These are phyloP conservation scores for Microglena sp. DNA, from an alignment of 139 green algal genomes.

Conservation along the genomic window DNA sequence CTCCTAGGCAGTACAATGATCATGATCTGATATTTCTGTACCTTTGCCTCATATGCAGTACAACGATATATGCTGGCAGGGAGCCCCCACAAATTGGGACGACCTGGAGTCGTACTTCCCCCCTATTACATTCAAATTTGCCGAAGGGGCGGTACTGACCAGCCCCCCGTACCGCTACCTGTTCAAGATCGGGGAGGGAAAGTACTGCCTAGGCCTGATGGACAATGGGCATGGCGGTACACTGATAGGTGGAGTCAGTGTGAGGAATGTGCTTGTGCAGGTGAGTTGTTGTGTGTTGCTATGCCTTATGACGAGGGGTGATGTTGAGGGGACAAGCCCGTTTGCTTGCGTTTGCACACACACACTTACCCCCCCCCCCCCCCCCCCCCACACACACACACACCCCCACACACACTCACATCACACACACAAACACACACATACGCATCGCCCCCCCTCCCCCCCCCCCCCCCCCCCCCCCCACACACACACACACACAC, in stretches of 20 bases:
- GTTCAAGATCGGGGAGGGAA: constrained; percentile 52
- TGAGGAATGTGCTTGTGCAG: constrained; percentile 69
- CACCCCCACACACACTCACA: no score
- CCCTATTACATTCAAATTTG: constrained; percentile 49
- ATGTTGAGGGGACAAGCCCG: no score
- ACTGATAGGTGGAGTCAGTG: constrained; percentile 76
- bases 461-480: no score
- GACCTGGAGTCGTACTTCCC: constrained; percentile 59
- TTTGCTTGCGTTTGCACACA: no score
- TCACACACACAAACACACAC: no score
- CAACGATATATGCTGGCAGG: constrained; percentile 77
- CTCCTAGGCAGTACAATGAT: no score
- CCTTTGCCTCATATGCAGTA: constrained; percentile 60
- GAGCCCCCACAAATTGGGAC: constrained; percentile 27
- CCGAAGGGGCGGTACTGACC: constrained; percentile 24
- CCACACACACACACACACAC: no score
- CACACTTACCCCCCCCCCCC: no score
- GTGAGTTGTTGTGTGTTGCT: constrained; percentile 13
- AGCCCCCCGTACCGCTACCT: constrained; percentile 78
- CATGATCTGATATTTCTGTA: no score
- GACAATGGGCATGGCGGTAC: constrained; percentile 70
- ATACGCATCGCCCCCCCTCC: no score
- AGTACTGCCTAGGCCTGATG: constrained; percentile 88
- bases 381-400: no score
- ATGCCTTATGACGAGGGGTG: neutral